A percentile compares a stretch with the other conserved stretches of the same genome.
Conservation (phyloP, 176 grass and related monocot species). For the Typha latifolia region DNA sequence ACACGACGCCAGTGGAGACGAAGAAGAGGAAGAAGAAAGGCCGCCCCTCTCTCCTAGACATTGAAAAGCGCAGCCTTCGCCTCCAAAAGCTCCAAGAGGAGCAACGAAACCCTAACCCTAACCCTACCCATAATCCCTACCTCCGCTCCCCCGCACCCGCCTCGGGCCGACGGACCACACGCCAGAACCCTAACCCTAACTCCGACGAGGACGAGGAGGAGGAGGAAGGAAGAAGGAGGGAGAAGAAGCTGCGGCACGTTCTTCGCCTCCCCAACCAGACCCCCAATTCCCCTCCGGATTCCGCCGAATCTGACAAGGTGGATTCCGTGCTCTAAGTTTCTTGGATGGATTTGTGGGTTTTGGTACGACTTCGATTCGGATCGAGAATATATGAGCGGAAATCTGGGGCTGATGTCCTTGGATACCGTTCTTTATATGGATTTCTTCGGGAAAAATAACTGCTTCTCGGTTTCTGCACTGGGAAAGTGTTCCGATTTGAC, state of each 20-base stretch:
- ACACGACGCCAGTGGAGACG: slow-evolving; percentile 16
- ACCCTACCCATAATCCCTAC: slow-evolving; percentile 11
- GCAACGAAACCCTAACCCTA: slow-evolving; percentile 17
- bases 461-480: slow-evolving; percentile 12
- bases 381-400: slow-evolving; percentile 2
- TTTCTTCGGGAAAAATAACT: slow-evolving; percentile 20
- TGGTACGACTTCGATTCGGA: slow-evolving; percentile 16
- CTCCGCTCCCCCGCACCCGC: slow-evolving; percentile 7
- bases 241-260: slow-evolving; percentile 89
- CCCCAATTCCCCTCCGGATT: slow-evolving; percentile 24
- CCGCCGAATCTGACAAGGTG: slow-evolving; percentile 43
- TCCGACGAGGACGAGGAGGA: slow-evolving; percentile 23
- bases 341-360: background rate
- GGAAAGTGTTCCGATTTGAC: slow-evolving; percentile 28
- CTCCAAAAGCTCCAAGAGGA: slow-evolving; percentile 30
- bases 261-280: slow-evolving; percentile 12
- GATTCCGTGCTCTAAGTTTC: background rate
- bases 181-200: slow-evolving; percentile 32
- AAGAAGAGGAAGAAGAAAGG: slow-evolving; percentile 80
- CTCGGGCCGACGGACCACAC: slow-evolving; percentile 27
- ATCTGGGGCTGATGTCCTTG: background rate
- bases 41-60: slow-evolving; percentile 79
- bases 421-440: slow-evolving; percentile 13
- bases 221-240: slow-evolving; percentile 27
- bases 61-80: slow-evolving; percentile 64